Base-by-base conservation (phyloP, 805 yeast species). In the Priceomyces castillae region DNA sequence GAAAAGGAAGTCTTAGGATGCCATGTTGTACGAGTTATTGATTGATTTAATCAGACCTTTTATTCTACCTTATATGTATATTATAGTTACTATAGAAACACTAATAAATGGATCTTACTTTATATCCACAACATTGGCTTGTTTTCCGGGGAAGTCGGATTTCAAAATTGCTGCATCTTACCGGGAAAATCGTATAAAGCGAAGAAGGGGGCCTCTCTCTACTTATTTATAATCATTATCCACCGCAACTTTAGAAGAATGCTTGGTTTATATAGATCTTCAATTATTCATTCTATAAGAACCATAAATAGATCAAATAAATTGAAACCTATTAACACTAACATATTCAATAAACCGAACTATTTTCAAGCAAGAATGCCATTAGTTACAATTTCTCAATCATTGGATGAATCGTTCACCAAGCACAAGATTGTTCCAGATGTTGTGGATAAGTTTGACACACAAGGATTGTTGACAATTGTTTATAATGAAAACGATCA, bases 391-490 rank as follows among this genome's bases (percentile, higher is more conserved):
- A 78, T 78, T 45, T 72, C 81, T 34, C 78, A 74, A 58, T 75
- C 80, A 30, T 69, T 78, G 48, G 78, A 72, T 53, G 82, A 77
- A 46, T 63, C 80, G 14, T 69, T 67, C 48, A 51, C 57, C 41
- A 76, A 76, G 54, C 77, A 73, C 59, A 76, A 71, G 49, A 63
- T 78, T 43, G 60, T 74, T 25, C 82, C 83, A 22, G 80, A 76
- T 3, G 80, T 77, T 7, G 69, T 76, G 43, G 78, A 76, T 46
- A 62, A 71, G 46, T 71, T 71, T 46, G 67, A 59, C 20, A 64
- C 80, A 30, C 77, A 76, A 47, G 83, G 82, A 2, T 66, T 84
- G 46, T 67, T 86, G 44, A 77, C 84, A 45, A 81, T 83, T 47
- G 77, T 81, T 36, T 86, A 82, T 61, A 53, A 50, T 30, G 54